Conservation (phyloP, 2,329 filamentous ascomycete genomes). For the Xylariaceae sp. region DNA sequence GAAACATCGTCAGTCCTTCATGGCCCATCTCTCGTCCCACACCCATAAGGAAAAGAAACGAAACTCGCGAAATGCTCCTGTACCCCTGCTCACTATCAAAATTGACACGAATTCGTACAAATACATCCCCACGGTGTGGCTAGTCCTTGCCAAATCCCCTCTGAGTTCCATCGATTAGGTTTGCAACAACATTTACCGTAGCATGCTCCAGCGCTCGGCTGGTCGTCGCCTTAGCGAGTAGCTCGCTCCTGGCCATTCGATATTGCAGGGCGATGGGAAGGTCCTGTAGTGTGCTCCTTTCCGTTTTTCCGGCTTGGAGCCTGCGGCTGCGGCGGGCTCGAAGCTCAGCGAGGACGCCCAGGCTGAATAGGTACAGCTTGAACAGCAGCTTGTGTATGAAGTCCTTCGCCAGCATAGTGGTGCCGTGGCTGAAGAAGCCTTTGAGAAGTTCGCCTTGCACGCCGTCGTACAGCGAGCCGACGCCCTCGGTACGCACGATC, state of each 20-base stretch:
- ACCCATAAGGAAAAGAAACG: too few relatives aligned
- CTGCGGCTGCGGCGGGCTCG: neutral
- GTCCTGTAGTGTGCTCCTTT: neutral
- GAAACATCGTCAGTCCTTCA: neutral
- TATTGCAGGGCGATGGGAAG: constrained; percentile 9
- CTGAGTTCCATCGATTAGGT: constrained; percentile 20
- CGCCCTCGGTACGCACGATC: constrained; percentile 60
- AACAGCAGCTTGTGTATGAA: constrained; percentile 68
- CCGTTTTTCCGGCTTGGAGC: neutral
- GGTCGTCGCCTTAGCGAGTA: neutral
- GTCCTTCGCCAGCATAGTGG: constrained; percentile 85
- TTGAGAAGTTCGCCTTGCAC: constrained; percentile 73
- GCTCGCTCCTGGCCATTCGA: constrained; percentile 8
- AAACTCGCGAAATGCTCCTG: too few relatives aligned
- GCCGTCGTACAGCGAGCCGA: constrained; percentile 68
- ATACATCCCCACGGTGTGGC: too few relatives aligned
- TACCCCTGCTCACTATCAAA: too few relatives aligned
- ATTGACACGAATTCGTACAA: too few relatives aligned
- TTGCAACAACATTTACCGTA: constrained; percentile 13
- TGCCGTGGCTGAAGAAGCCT: constrained; percentile 79
- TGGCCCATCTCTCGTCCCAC: too few relatives aligned
- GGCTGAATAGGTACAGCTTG: constrained; percentile 62
- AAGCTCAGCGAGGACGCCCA: constrained; percentile 36
- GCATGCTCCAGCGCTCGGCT: neutral
- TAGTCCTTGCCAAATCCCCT: constrained; percentile 3